Conservation (phyloP, 2,329 filamentous ascomycete species). For the Talaromyces sp. region DNA sequence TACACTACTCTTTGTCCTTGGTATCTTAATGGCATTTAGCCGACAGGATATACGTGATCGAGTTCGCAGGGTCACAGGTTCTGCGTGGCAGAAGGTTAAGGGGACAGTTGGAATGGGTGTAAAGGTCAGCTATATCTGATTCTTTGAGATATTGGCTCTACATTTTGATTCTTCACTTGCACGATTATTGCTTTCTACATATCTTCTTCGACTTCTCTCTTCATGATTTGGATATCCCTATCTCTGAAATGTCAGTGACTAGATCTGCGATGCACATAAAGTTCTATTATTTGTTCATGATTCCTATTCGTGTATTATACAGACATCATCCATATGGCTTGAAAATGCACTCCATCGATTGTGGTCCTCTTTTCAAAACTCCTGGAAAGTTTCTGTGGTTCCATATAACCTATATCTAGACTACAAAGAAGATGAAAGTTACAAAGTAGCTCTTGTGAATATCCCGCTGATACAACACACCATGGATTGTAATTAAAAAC, state of each 20-base stretch:
- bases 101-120: constrained; percentile 93
- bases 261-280: constrained; percentile 18
- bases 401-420: too few species aligned
- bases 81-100: constrained; percentile 78
- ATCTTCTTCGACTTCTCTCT: constrained; percentile 10
- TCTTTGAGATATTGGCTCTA: constrained; percentile 16
- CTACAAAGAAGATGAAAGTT: background rate
- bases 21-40: constrained; percentile 75
- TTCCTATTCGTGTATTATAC: constrained; percentile 19
- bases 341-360: too few species aligned
- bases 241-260: background rate
- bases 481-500: constrained; percentile 1
- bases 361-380: too few species aligned
- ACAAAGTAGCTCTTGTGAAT: background rate
- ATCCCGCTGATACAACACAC: background rate
- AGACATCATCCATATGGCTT: background rate
- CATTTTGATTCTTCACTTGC: constrained; percentile 11
- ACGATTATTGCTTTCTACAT: constrained; percentile 14
- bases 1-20: constrained; percentile 76
- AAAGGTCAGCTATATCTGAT: constrained; percentile 91
- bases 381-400: too few species aligned
- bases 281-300: constrained; percentile 17
- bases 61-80: constrained; percentile 67
- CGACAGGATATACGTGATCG: constrained; percentile 74
- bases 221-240: constrained; percentile 13